Base-by-base conservation (phyloP, 2,329 filamentous ascomycete genomes). In the Colletotrichum liriopes region DNA sequence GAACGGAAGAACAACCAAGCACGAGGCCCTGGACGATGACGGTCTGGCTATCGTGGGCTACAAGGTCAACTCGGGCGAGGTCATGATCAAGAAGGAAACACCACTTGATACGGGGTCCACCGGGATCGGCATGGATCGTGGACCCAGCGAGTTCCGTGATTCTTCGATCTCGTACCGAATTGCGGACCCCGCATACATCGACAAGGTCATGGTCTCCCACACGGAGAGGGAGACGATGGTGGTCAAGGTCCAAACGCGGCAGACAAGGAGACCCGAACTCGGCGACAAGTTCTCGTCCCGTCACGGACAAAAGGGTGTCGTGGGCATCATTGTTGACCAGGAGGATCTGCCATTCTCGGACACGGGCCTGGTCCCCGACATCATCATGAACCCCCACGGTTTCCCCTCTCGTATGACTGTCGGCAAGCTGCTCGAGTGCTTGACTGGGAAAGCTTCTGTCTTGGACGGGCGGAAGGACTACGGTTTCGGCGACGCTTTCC, bases 321-420 rank as follows among this genome's bases (percentile, higher is more conserved):
- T 97, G 1, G 96, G 96, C 68, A 96, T 98, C 77, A 98, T 99
- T 71, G 95, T 96, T 23, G 94, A 98, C 74, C 96, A 98, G 83
- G 95, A 96, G 79, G 96, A 99, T 80, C 93, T 99, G 91, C 96
- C 96, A 0, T 99, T 99, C 84, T 93, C 93, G 45, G 96, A 99
- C 82, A 86, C 89, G 64, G 97, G 96, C 2, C 90, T 99, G 76
- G 93, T 92, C n/a, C 96, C 96, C 0, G 96, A 99, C 82, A 98
- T 99, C 76, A 99, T 99, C 90, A 99, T 99, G 96, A 99, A 99
- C 86, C 96, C 97, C 0, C 96, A 99, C 84, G 96, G 96, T 91
- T 99, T 99, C 88, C 96, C 96, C 1, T 98, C 96, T 41, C 96
- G 96, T 82, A 99, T 99, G 96, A 99, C 96, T 65, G 96, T 99